Conservation (phyloP, 805 yeast genomes). For the Zygoascus biomembranicola region DNA sequence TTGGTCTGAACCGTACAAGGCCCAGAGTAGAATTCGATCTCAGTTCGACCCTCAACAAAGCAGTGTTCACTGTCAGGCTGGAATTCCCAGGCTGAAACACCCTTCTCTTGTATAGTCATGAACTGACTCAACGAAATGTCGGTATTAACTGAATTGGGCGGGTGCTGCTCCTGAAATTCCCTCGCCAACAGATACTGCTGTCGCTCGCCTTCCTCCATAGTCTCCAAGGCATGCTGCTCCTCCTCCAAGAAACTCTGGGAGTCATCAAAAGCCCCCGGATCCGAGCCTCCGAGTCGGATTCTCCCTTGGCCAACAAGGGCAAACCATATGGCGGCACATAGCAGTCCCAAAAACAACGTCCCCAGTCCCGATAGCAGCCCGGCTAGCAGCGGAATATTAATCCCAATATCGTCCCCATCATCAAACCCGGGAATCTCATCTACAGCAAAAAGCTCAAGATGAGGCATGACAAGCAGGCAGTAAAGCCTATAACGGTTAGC, state of each 20-base stretch:
- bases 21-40: constrained; percentile 36
- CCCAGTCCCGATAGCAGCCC: constrained; percentile 34
- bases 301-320: constrained; percentile 27
- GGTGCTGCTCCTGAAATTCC: constrained; percentile 33
- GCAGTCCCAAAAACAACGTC: constrained; percentile 26
- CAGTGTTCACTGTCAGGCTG: constrained; percentile 42
- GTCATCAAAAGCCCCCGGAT: constrained; percentile 58
- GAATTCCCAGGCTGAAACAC: constrained; percentile 87
- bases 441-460: neutral
- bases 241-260: constrained; percentile 53
- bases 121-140: constrained; percentile 48
- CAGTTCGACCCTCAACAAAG: constrained; percentile 60
- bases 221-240: constrained; percentile 52
- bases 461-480: neutral
- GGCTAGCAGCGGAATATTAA: constrained; percentile 31
- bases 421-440: neutral
- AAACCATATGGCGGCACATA: constrained; percentile 25
- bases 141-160: constrained; percentile 36
- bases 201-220: constrained; percentile 45
- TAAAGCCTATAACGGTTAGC: neutral
- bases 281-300: constrained; percentile 31
- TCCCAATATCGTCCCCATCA: constrained; percentile 13
- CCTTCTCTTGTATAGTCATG: constrained; percentile 72
- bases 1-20: constrained; percentile 70
- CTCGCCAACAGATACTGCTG: constrained; percentile 61